phyloP scores from a whole-genome alignment of 2,329 filamentous ascomycete genomes.

The Alternaria infectoria region DNA sequence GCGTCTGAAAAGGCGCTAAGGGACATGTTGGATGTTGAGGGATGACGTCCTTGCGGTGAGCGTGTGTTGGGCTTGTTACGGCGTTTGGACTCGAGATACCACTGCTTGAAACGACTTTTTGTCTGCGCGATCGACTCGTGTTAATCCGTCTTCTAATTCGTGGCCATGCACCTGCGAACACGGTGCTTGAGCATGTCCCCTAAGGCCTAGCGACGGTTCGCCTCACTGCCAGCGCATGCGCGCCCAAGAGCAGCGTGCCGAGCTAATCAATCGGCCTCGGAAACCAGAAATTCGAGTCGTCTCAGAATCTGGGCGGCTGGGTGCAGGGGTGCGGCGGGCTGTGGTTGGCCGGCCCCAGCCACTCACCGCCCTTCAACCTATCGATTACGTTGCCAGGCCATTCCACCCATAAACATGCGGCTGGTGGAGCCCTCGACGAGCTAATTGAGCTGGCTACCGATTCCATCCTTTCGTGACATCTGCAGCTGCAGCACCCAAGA shows the following conservation, averaged over 20 bases:
- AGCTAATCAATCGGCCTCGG: conserved; percentile 1
- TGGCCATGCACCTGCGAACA: not conserved
- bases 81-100: conserved; percentile 22
- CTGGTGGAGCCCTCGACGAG: conserved; percentile 23
- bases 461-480: conserved; percentile 25
- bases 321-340: conserved; percentile 7
- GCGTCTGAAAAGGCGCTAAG: conserved; percentile 69
- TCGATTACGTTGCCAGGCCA: conserved; percentile 36
- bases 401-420: conserved; percentile 25
- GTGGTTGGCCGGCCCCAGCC: conserved; percentile 24
- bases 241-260: conserved; percentile 5
- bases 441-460: conserved; percentile 33
- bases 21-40: conserved; percentile 66
- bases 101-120: conserved; percentile 3
- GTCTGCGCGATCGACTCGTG: not conserved
- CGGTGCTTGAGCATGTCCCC: not conserved
- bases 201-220: not conserved
- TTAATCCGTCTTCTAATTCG: not conserved
- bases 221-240: conserved; percentile 17
- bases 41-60: conserved; percentile 8
- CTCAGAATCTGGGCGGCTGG: conserved; percentile 19
- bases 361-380: conserved; percentile 30
- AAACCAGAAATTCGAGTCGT: conserved; percentile 10
- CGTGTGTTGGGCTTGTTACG: not conserved
- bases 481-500: conserved; percentile 5